Evolutionary conservation across 106 monocot species (phyloP).

Genomic region (Cymbidium sinense): DNA sequence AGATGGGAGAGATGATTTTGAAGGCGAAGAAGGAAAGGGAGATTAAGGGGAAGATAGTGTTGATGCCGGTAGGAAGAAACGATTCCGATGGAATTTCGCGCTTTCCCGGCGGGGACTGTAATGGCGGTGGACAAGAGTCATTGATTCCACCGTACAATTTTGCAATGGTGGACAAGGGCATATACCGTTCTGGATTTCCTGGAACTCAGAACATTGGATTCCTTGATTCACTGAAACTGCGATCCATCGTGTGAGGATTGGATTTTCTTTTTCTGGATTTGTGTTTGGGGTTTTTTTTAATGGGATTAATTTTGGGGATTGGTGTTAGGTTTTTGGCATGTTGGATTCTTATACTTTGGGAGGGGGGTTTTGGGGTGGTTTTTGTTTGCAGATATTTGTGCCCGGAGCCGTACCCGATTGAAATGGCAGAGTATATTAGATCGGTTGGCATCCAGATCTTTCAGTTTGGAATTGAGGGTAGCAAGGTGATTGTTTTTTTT

Average conservation of each 20-base stretch:
- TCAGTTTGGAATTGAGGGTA: slow-evolving; percentile 60
- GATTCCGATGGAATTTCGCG: not conserved
- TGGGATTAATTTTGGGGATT: not conserved
- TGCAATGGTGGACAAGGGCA: slow-evolving; percentile 58
- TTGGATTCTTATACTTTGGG: not conserved
- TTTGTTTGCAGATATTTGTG: slow-evolving; percentile 50
- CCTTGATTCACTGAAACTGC: slow-evolving; percentile 46
- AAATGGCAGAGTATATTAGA: slow-evolving; percentile 36
- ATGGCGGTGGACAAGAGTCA: not conserved
- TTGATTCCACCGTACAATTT: slow-evolving; percentile 64
- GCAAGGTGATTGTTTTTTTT: slow-evolving; percentile 30
- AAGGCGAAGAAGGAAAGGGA: not conserved
- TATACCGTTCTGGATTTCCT: slow-evolving; percentile 76
- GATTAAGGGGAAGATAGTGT: not conserved
- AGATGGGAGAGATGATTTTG: not conserved
- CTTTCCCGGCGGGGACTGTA: not conserved
- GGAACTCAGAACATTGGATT: slow-evolving; percentile 48
- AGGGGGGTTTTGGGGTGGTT: not conserved
- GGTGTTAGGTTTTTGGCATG: not conserved
- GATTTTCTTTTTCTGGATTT: not conserved
- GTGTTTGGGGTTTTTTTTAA: not conserved
- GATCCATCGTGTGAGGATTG: slow-evolving; percentile 48
- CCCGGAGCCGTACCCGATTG: slow-evolving; percentile 58
- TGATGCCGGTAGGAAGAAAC: not conserved
- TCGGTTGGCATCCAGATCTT: slow-evolving; percentile 37